Evolutionary conservation across 148 eudicot species (phyloP), one percentile per base, ranked within the genome.

Genomic region (Polygonum maritimum): DNA sequence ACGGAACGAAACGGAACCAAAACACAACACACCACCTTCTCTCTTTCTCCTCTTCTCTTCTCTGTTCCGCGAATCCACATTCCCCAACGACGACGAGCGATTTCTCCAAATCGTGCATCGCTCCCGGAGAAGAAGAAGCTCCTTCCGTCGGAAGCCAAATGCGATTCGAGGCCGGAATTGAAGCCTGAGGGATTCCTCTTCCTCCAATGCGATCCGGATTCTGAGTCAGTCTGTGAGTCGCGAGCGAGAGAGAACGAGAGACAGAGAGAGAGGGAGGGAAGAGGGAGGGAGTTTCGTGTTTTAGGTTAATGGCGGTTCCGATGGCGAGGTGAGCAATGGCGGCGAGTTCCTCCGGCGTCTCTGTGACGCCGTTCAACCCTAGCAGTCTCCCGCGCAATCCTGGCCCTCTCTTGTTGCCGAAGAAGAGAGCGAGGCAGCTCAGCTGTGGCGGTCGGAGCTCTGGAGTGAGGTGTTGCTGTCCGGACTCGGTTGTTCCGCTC

Each of bases 271-370:
- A 15, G n/a, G 21, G 51, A 21, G 7, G 6, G 67, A 44, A 44
- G 35, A 7, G 16, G 16, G n/a, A 36, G 51, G 15, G 7, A 6
- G 67, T 10, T 62, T 38, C 10, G 21, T 9, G 19, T n/a, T 63
- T 35, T 26, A 22, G 76, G 48, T 41, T 45, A 19, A 72, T 72
- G 52, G 35, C 33, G 35, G 54, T 41, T 44, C 54, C 38, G 54
- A 41, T 72, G 52, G 75, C 75, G 15, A 36, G 33, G 75, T 72
- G 49, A 72, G 10, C 60, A 77, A 87, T 86, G 89, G 83, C 86
- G 81, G 94, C 90, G 45, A 88, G 76, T 79, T 86, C 90, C 60
- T 84, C 90, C 74, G 81, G 90, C 58, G 90, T 86, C 41, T 82
- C 84, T 39, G 75, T 88, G 51, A 69, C 91, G 80, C 81, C 86